These are phyloP conservation scores for Cordyceps javanica DNA, from an alignment of 2,329 filamentous ascomycete genomes.

Conservation along the genomic window DNA sequence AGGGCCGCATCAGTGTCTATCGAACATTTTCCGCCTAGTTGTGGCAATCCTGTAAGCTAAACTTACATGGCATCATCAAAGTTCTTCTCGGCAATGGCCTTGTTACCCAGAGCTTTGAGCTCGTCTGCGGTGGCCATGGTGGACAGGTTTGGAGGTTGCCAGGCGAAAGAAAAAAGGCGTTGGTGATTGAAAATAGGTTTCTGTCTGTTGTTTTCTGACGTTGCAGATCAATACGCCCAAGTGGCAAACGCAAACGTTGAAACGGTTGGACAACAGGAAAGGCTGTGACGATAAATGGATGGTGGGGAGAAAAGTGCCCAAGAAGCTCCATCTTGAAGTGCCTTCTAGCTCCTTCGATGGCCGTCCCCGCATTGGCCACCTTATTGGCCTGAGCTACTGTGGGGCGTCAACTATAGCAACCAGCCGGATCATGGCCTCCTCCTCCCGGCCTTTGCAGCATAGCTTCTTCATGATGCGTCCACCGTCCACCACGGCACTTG, in stretches of 20 bases:
- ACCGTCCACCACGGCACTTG: too few relatives aligned
- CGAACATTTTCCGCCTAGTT: too few relatives aligned
- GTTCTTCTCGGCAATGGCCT: conserved; percentile 96
- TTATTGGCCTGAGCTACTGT: conserved; percentile 26
- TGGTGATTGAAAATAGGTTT: background rate
- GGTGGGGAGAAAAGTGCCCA: conserved; percentile 25
- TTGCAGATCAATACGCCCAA: background rate
- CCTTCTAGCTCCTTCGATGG: conserved; percentile 41
- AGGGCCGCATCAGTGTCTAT: conserved; percentile 14
- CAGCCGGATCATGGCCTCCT: background rate
- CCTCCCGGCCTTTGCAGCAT: background rate
- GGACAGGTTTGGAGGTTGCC: conserved; percentile 4
- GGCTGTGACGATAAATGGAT: conserved; percentile 18
- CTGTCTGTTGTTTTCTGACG: background rate
- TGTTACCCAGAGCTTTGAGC: conserved; percentile 97
- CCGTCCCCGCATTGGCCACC: conserved; percentile 19
- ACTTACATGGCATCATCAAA: conserved; percentile 92
- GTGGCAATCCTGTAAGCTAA: background rate
- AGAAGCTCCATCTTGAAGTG: conserved; percentile 19
- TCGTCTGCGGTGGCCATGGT: conserved; percentile 60
- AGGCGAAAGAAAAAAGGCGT: background rate
- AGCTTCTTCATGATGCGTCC: background rate
- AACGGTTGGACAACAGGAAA: conserved; percentile 7
- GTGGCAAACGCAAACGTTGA: conserved; percentile 8
- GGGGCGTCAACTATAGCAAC: conserved; percentile 11